phyloP scores from a whole-genome alignment of 1,139 yeast species.

The Kluyveromyces sp. region DNA sequence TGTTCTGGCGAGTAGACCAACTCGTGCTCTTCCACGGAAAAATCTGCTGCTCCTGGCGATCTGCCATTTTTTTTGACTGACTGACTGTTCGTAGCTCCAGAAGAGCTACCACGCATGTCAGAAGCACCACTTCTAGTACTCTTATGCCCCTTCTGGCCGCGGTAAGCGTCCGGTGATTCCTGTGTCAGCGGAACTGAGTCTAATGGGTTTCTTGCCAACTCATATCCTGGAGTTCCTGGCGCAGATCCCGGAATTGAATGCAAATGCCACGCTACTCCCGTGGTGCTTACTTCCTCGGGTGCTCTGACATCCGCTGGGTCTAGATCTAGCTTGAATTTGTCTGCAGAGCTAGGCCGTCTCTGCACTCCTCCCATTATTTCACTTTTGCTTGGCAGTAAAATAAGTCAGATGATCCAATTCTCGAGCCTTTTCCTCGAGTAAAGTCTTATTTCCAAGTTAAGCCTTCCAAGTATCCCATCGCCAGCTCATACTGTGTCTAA shows the following conservation, averaged over 20 bases:
- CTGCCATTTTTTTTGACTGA: no score
- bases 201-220: neutral
- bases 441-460: neutral
- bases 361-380: neutral
- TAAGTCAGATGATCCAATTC: neutral
- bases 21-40: slow-evolving; percentile 5
- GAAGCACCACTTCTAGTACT: neutral
- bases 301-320: neutral
- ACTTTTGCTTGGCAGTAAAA: neutral
- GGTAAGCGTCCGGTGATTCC: neutral
- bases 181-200: neutral
- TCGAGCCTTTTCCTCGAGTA: neutral
- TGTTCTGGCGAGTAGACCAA: slow-evolving; percentile 1
- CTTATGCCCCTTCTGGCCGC: neutral
- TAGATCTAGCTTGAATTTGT: neutral
- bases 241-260: slow-evolving; percentile 2
- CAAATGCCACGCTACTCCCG: slow-evolving; percentile 1
- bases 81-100: neutral
- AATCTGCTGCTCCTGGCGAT: neutral
- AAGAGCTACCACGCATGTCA: neutral
- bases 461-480: no score
- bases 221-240: slow-evolving; percentile 3
- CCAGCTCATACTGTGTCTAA: no score
- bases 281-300: neutral
- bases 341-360: slow-evolving; percentile 1